Evolutionary conservation across 202 grass and related monocot species (phyloP).

Genomic region (Schoenoplectus tabernaemontani): DNA sequence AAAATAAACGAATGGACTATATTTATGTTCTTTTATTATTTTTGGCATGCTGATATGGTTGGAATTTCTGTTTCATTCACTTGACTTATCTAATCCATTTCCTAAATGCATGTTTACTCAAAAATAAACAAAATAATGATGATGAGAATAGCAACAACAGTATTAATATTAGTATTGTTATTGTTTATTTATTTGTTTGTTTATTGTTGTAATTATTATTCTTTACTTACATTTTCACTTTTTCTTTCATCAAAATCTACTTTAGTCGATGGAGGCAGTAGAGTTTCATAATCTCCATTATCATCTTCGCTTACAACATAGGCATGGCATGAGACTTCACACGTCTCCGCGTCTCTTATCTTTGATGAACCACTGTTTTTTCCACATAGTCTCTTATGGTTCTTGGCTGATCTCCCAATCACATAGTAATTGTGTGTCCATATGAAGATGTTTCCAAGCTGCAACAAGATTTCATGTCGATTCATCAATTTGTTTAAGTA

Average conservation of each 20-base stretch:
- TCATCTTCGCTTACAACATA: conserved; percentile 12
- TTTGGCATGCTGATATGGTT: background rate
- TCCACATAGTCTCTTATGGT: conserved; percentile 18
- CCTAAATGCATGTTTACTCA: background rate
- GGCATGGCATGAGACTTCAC: background rate
- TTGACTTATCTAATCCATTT: background rate
- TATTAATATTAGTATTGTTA: background rate
- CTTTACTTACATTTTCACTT: conserved; percentile 23
- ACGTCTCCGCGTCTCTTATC: background rate
- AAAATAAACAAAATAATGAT: background rate
- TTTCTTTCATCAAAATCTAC: background rate
- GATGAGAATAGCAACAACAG: no score
- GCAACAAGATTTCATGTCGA: background rate
- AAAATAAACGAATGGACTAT: background rate
- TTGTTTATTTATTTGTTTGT: background rate
- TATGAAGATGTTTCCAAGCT: conserved; percentile 49
- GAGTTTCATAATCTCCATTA: conserved; percentile 5
- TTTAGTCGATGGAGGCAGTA: conserved; percentile 27
- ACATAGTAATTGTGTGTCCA: conserved; percentile 41
- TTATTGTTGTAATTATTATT: background rate
- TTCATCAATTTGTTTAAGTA: background rate
- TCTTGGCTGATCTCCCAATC: conserved; percentile 32
- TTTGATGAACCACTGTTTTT: background rate
- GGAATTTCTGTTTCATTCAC: background rate
- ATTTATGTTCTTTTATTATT: background rate